These are phyloP conservation scores for Oryza coarctata DNA, from an alignment of 176 grass and related monocot species.

Conservation along the genomic window DNA sequence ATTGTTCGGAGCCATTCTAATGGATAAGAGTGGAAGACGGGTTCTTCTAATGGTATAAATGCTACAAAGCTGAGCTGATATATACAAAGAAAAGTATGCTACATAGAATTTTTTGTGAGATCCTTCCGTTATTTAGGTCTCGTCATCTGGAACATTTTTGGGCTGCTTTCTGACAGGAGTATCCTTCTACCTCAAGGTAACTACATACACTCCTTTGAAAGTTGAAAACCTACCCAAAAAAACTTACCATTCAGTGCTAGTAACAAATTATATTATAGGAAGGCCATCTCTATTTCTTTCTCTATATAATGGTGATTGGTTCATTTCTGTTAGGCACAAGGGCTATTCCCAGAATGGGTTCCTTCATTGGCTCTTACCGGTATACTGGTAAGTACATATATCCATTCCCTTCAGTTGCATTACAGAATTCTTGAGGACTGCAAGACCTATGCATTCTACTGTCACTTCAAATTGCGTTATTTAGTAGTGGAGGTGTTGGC, in stretches of 20 bases:
- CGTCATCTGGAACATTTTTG: constrained; percentile 68
- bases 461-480: background rate
- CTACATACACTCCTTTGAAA: background rate
- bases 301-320: constrained; percentile 24
- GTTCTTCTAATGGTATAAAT: constrained; percentile 70
- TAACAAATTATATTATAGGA: no score
- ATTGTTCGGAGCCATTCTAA: constrained; percentile 63
- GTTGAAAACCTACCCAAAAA: background rate
- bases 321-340: constrained; percentile 49
- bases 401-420: background rate
- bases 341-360: constrained; percentile 51
- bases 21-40: constrained; percentile 78
- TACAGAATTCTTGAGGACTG: background rate
- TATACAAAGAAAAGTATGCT: constrained; percentile 21
- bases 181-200: constrained; percentile 81
- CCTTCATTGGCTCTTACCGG: constrained; percentile 63
- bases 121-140: constrained; percentile 55
- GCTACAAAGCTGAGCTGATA: constrained; percentile 37
- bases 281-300: background rate
- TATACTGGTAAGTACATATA: constrained; percentile 54
- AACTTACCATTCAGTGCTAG: background rate
- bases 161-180: constrained; percentile 62
- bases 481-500: background rate
- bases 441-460: background rate
- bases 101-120: constrained; percentile 32